Evolutionary conservation across 352 stramenopile species (phyloP).

Genomic region (Globisporangium cederbergense): DNA sequence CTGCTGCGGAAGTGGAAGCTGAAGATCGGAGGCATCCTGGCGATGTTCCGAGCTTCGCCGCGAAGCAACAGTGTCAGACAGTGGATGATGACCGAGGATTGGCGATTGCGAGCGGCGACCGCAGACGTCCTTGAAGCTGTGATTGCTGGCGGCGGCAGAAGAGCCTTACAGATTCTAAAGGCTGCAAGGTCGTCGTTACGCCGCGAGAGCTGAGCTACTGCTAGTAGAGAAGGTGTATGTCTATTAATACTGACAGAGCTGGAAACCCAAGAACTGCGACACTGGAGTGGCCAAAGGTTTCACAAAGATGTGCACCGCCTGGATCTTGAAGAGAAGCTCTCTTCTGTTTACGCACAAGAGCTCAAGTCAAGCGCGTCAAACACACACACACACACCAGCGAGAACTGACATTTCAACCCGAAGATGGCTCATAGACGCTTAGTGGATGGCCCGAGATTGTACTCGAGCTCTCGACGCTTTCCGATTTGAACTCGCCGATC

Average conservation of each 20-base stretch:
- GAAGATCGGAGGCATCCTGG: slow-evolving; percentile 21
- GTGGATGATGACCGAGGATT: neutral
- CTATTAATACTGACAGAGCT: slow-evolving; percentile 2
- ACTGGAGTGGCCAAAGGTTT: neutral
- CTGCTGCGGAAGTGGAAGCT: slow-evolving; percentile 20
- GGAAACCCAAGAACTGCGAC: neutral
- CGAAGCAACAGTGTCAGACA: neutral
- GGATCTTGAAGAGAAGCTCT: too few species aligned
- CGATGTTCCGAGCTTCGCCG: neutral
- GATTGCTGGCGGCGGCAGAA: neutral
- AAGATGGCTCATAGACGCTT: too few species aligned
- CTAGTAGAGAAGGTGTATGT: neutral
- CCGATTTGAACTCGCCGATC: too few species aligned
- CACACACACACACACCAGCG: too few species aligned
- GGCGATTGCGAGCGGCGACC: neutral
- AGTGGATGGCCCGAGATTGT: too few species aligned
- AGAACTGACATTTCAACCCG: too few species aligned
- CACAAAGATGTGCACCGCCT: neutral
- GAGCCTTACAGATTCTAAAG: neutral
- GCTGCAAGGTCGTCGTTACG: slow-evolving; percentile 1
- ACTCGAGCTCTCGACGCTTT: too few species aligned
- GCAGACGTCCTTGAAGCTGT: neutral
- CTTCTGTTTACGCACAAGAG: too few species aligned
- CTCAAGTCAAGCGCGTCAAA: too few species aligned
- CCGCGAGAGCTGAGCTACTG: neutral